Base-by-base conservation (phyloP, 2,329 filamentous ascomycete species). In the Trichophaea hybrida region DNA sequence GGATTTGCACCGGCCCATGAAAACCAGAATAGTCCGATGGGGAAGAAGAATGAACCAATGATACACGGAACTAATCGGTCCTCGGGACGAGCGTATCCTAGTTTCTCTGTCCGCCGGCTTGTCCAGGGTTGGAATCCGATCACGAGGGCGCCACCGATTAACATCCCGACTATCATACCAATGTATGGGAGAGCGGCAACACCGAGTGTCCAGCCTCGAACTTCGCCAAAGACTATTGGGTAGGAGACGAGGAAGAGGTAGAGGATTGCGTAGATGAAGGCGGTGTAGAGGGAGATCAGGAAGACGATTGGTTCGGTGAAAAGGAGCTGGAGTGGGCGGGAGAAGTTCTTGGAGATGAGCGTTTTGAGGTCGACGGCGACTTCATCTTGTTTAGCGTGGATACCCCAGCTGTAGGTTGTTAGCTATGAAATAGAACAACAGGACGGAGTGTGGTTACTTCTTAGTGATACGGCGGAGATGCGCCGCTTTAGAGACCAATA, bases 241-340 rank as follows among this genome's bases (percentile, higher is more conserved):
- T 94, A 94, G 1, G 88, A 86, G 0, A 87, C 90, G 56, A 95
- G 76, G 75, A 93, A 93, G 32, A 91, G 82, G 69, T 93, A 94
- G 1, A 94, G 79, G 0, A 93, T 76, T 5, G 78, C 85, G 69
- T 90, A 89, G 71, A 86, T 82, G 72, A 88, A 88, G 46, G 82
- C 79, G 75, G 84, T 84, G 72, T 88, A 88, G 58, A 87, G 74
- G 40, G 82, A 84, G 24, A 88, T 73, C 7, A 83, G 73, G 0
- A 80, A 75, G 58, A 88, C 82, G 58, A 88, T 85, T 59, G 85
- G 83, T 71, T 87, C 84, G 37, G 77, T 76, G 61, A 85, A 78
- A 8, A 88, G 76, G 64, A 86, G 78, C 53, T 79, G 77, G 68
- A 86, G 71, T 6, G 83, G 82, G 52, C 83, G 78, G n/a, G 76